Evolutionary conservation across 257 asterid genomes (phyloP), one percentile per base, ranked within the genome.

Genomic region (Plectranthus barbatus): DNA sequence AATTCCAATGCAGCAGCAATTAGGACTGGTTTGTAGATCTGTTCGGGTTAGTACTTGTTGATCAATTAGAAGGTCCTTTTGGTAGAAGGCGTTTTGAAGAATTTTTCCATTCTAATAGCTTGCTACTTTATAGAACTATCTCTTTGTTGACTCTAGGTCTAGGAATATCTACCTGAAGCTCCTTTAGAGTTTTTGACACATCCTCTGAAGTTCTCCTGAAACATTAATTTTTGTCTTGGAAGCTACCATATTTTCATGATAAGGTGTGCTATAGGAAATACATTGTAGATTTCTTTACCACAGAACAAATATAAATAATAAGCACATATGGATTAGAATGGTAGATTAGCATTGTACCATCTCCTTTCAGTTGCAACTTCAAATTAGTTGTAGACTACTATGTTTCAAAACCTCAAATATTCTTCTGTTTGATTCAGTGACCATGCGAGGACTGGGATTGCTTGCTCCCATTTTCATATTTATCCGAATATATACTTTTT

Each of bases 391-490:
- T 24, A 39, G 58, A 14, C 31, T 42, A 19, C 21, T n/a, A 42
- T 18, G 33, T 9, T 52, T 44, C 13, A 21, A 51, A 26, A 34
- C 18, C 45, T 21, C 1, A 23, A 1, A 44, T 33, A 51, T 21
- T 19, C 36, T 42, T 55, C 60, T 55, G 14, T 15, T 36, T 37
- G 53, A 46, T 33, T 62, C 20, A 36, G 18, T 34, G 60, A 9
- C 29, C 29, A 44, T 41, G 49, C 13, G 4, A n/a, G 42, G 42
- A 37, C 42, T 44, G 13, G 59, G 36, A 10, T 36, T 55, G 7
- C 52, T 44, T 54, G 46, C n/a, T 14, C 53, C 17, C 6, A 51
- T 44, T 45, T 59, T 70, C 61, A 71, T 55, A 19, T 60, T 40
- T 14, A 60, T 52, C 29, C 33, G 26, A 20, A 62, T 60, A 34